Percentiles rank a stretch among this genome's conserved stretches.
These are phyloP conservation scores for Rhodotorula graminis DNA, from an alignment of 768 basidiomycete genomes.

Conservation along the genomic window DNA sequence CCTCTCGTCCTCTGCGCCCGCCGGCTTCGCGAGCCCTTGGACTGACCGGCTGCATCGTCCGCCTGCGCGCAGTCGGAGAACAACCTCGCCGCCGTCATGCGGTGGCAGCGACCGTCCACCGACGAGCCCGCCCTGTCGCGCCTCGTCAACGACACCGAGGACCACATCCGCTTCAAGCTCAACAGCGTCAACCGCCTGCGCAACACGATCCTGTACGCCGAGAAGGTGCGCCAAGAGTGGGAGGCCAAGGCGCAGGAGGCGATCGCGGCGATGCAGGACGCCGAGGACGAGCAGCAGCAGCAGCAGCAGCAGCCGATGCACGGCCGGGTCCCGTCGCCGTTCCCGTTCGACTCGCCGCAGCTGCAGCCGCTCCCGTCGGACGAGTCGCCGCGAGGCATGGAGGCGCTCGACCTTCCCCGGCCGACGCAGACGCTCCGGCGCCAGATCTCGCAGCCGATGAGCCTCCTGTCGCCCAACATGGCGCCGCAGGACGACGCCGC, in stretches of 20 bases:
- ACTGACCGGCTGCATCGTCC: background rate
- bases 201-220: conserved; percentile 92
- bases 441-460: conserved; percentile 17
- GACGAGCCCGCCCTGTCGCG: conserved; percentile 79
- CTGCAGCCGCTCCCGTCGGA: conserved; percentile 33
- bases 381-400: conserved; percentile 23
- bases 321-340: conserved; percentile 43
- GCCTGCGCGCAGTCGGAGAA: conserved; percentile 60
- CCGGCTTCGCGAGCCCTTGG: no score
- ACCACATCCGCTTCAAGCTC: conserved; percentile 85
- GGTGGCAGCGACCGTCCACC: conserved; percentile 78
- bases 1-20: no score
- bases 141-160: conserved; percentile 79
- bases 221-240: conserved; percentile 97
- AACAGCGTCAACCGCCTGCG: conserved; percentile 93
- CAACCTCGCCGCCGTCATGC: conserved; percentile 73
- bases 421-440: conserved; percentile 21
- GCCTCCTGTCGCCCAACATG: conserved; percentile 23
- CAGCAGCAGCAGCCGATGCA: no score
- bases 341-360: conserved; percentile 35
- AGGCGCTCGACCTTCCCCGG: conserved; percentile 32
- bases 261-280: conserved; percentile 45
- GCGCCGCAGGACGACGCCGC: conserved; percentile 2
- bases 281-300: conserved; percentile 43
- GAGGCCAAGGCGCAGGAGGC: conserved; percentile 75